Conservation (phyloP, 2,329 filamentous ascomycete genomes). For the Beauveria medogensis region DNA sequence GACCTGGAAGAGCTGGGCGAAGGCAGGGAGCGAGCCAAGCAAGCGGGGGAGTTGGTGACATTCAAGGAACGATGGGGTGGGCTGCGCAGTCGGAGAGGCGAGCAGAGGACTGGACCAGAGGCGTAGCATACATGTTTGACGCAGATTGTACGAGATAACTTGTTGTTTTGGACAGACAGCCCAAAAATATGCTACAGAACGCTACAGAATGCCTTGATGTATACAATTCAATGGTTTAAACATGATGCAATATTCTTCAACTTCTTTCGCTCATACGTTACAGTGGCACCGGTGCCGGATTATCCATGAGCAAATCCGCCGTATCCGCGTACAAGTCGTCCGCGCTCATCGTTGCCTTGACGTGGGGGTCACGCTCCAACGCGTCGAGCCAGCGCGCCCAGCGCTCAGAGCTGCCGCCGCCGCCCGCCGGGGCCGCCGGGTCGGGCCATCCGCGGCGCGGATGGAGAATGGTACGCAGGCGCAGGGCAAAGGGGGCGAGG, state of each 20-base stretch:
- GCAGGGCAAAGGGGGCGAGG: slow-evolving; percentile 65
- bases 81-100: slow-evolving; percentile 20
- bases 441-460: slow-evolving; percentile 58
- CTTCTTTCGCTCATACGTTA: background rate
- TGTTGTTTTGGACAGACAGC: background rate
- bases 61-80: slow-evolving; percentile 35
- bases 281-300: background rate
- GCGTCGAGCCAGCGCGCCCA: slow-evolving; percentile 65
- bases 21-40: slow-evolving; percentile 35
- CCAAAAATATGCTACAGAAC: background rate
- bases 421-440: background rate
- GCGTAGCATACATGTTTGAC: background rate
- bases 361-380: slow-evolving; percentile 54
- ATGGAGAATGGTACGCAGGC: slow-evolving; percentile 57
- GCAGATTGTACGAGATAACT: background rate
- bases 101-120: background rate
- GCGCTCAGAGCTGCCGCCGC: slow-evolving; percentile 33
- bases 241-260: background rate
- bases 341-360: slow-evolving; percentile 59
- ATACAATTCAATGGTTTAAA: background rate
- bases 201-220: background rate
- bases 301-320: slow-evolving; percentile 41
- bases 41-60: slow-evolving; percentile 37
- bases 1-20: slow-evolving; percentile 43
- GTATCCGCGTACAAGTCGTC: slow-evolving; percentile 47